phyloP scores from a whole-genome alignment of 2,329 filamentous ascomycete species.

The Parasarocladium wereldwijsianum region DNA sequence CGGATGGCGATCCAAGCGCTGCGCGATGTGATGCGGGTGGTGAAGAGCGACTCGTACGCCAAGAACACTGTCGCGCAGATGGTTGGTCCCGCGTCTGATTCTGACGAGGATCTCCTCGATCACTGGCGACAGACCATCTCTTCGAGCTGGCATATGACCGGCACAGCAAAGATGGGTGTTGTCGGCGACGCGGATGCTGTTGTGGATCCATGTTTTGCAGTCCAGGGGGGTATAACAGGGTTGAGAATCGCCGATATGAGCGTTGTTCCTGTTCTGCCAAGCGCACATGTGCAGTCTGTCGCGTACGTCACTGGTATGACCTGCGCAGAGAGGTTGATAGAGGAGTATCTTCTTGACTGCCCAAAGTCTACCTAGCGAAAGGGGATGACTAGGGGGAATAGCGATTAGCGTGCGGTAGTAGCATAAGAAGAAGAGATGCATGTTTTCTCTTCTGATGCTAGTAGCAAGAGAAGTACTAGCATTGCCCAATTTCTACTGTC shows the following conservation, averaged over 20 bases:
- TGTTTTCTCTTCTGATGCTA: too few species aligned
- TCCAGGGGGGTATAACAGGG: conserved; percentile 27
- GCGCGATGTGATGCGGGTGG: conserved; percentile 25
- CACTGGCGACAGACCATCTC: conserved; percentile 27
- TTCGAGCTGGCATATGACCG: conserved; percentile 40
- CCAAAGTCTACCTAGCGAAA: too few species aligned
- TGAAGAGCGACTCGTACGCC: conserved; percentile 24
- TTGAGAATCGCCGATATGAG: conserved; percentile 37
- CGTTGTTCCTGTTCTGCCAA: conserved; percentile 33
- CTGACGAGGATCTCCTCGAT: conserved; percentile 36
- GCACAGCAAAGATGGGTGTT: conserved; percentile 42
- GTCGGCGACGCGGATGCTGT: conserved; percentile 23
- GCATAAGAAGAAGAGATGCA: too few species aligned
- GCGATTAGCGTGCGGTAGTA: too few species aligned
- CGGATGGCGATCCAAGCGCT: conserved; percentile 31
- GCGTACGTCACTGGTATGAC: conserved; percentile 39
- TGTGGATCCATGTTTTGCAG: conserved; percentile 33
- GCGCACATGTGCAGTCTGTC: conserved; percentile 34
- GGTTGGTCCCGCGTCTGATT: conserved; percentile 27
- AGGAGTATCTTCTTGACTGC: too few species aligned
- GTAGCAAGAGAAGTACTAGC: too few species aligned
- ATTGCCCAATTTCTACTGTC: too few species aligned
- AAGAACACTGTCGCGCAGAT: conserved; percentile 27
- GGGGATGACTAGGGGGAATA: too few species aligned
- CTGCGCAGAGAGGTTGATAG: conserved; percentile 27